phyloP scores from a whole-genome alignment of 371 early-diverging fungal genomes.

The Entomophthora muscae region DNA sequence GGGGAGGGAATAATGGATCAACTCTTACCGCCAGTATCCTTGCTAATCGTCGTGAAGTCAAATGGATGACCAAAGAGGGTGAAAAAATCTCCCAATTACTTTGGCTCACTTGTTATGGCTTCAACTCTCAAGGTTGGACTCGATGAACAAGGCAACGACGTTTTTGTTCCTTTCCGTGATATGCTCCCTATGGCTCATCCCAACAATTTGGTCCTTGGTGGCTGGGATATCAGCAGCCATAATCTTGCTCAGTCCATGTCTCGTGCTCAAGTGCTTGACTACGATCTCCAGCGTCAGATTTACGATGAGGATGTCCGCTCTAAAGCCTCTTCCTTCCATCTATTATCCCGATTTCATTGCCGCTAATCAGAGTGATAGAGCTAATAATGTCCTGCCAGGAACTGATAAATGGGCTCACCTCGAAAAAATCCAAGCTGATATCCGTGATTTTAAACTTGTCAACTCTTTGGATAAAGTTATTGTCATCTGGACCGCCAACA shows the following conservation, averaged over 20 bases:
- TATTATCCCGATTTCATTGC: conserved; percentile 95
- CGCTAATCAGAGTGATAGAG: conserved; percentile 90
- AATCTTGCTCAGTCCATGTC: conserved; percentile 84
- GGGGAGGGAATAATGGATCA: conserved; percentile 97
- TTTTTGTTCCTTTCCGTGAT: conserved; percentile 73
- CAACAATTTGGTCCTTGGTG: conserved; percentile 86
- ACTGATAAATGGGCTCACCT: conserved; percentile 68
- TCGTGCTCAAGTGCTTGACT: conserved; percentile 83
- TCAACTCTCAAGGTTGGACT: conserved; percentile 88
- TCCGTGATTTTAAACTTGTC: conserved; percentile 75
- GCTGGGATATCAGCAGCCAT: conserved; percentile 86
- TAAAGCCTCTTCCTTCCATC: conserved; percentile 80
- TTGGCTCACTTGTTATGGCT: conserved; percentile 85
- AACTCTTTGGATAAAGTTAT: conserved; percentile 82
- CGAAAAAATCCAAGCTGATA: conserved; percentile 79
- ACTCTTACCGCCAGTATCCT: conserved; percentile 89
- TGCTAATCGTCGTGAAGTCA: conserved; percentile 68
- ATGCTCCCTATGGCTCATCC: conserved; percentile 92
- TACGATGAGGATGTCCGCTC: conserved; percentile 46
- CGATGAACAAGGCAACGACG: conserved; percentile 58
- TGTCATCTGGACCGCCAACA: conserved; percentile 97
- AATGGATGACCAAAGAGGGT: conserved; percentile 88
- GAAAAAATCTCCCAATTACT: conserved; percentile 84
- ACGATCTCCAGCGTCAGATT: conserved; percentile 87
- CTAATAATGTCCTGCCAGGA: conserved; percentile 76